Evolutionary conservation across 176 grass and related monocot genomes (phyloP), one percentile per base, ranked within the genome.

Genomic region (Oryza coarctata): DNA sequence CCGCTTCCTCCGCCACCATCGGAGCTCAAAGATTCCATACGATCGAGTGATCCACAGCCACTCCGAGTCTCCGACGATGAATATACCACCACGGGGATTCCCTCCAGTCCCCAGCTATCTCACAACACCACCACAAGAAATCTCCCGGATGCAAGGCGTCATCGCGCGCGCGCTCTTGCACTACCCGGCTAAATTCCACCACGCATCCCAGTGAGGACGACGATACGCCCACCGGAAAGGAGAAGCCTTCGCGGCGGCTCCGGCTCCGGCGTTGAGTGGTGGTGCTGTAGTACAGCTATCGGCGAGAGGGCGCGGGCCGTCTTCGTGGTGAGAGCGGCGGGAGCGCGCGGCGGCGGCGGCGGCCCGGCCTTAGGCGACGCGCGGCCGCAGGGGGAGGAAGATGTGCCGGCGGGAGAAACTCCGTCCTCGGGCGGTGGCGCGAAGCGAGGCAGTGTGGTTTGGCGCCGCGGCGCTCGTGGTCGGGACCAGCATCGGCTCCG

Each of bases 401-500:
- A 60, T 60, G 50, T 60, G 52, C 12, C 52, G 20, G 20, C 20
- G 7, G 63, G 15, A 7, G 44, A 25, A 4, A 40, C 8, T 29
- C 7, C 57, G 57, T 62, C 70, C 26, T 7, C 78, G 35, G 5
- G 41, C 28, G 22, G 32, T 15, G 82, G 40, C 20, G 3, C 40
- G 32, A 89, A 88, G 80, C 81, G 85, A 36, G 91, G 91, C 50
- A 97, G 71, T 75, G 84, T 97, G 84, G 78, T 77, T n/a, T 15
- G 94, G 94, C 18, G 91, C 91, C 22, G 87, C 86, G 0, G 92
- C 91, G 50, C 86, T 94, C n/a, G 94, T 94, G 35, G 70, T 97
- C 22, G 94, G 94, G 28, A 97, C 94, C 31, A 97, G 89, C 81
- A 97, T 97, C 52, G 94, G 94, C 38, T 97, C 94, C n/a, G 91